Conservation (phyloP, 257 asterid species). For the Scutellaria galericulata region DNA sequence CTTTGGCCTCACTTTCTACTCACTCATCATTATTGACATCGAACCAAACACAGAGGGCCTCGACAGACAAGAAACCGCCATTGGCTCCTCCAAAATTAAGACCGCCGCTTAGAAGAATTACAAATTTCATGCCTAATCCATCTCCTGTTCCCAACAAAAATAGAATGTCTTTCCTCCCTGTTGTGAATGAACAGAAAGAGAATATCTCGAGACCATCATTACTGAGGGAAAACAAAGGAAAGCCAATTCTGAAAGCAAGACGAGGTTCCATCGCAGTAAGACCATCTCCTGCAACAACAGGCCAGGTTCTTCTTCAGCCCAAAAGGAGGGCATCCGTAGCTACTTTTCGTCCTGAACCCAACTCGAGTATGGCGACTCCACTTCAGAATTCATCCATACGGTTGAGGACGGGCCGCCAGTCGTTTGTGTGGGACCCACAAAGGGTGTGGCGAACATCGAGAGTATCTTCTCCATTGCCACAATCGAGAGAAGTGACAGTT, state of each 20-base stretch:
- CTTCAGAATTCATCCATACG: slow-evolving; percentile 45
- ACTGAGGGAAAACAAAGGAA: slow-evolving; percentile 41
- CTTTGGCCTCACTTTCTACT: slow-evolving; percentile 63
- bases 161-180: slow-evolving; percentile 62
- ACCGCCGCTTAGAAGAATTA: slow-evolving; percentile 74
- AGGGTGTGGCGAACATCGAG: slow-evolving; percentile 72
- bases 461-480: slow-evolving; percentile 65
- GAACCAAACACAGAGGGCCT: slow-evolving; percentile 54
- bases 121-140: slow-evolving; percentile 58
- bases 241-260: slow-evolving; percentile 59
- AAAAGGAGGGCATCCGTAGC: slow-evolving; percentile 89
- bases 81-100: slow-evolving; percentile 79
- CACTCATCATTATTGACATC: slow-evolving; percentile 47
- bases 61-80: slow-evolving; percentile 78
- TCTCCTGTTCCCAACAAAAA: slow-evolving; percentile 54
- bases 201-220: slow-evolving; percentile 43
- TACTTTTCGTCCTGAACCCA: slow-evolving; percentile 56
- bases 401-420: slow-evolving; percentile 60
- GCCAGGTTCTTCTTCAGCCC: slow-evolving; percentile 59
- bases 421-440: slow-evolving; percentile 81
- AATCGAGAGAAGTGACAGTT: slow-evolving; percentile 43
- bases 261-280: slow-evolving; percentile 74
- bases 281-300: slow-evolving; percentile 48
- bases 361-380: slow-evolving; percentile 52
- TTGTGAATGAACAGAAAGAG: slow-evolving; percentile 63